These are phyloP conservation scores for Ephemerocybe angulata DNA, from an alignment of 768 basidiomycete species.

Conservation along the genomic window DNA sequence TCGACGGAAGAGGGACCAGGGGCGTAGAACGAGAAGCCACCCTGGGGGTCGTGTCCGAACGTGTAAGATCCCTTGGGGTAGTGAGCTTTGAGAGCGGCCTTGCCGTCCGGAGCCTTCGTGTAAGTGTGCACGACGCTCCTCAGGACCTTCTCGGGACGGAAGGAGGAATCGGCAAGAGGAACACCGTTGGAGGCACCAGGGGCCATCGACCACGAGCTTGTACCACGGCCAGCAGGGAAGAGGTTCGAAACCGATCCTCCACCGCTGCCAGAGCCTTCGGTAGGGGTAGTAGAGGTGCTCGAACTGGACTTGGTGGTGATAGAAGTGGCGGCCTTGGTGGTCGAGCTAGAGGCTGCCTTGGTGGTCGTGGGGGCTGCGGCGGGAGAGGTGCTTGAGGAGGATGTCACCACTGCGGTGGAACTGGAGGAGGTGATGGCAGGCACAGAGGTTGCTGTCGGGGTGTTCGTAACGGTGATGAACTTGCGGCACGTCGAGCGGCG, in stretches of 20 bases:
- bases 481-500: not conserved
- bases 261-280: not conserved
- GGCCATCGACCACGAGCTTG: conserved; percentile 47
- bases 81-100: conserved; percentile 46
- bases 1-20: conserved; percentile 51
- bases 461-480: not conserved
- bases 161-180: conserved; percentile 41
- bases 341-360: conserved; percentile 4
- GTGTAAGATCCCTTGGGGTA: conserved; percentile 59
- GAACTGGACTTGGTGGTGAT: conserved; percentile 10
- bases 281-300: conserved; percentile 15
- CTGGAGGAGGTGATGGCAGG: no score
- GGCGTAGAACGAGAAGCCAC: conserved; percentile 72
- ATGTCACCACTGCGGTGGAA: no score
- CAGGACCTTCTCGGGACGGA: conserved; percentile 40
- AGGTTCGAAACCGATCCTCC: conserved; percentile 28
- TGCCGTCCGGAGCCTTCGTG: conserved; percentile 47
- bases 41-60: conserved; percentile 41
- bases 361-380: conserved; percentile 9
- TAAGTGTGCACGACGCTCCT: conserved; percentile 37
- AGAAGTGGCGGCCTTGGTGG: conserved; percentile 5
- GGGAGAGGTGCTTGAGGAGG: not conserved
- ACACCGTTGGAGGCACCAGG: conserved; percentile 30
- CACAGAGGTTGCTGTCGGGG: conserved; percentile 1
- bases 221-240: conserved; percentile 37